Conservation (phyloP, 192 early-diverging fungal genomes). For the Rhizoclosmatium globosum region DNA sequence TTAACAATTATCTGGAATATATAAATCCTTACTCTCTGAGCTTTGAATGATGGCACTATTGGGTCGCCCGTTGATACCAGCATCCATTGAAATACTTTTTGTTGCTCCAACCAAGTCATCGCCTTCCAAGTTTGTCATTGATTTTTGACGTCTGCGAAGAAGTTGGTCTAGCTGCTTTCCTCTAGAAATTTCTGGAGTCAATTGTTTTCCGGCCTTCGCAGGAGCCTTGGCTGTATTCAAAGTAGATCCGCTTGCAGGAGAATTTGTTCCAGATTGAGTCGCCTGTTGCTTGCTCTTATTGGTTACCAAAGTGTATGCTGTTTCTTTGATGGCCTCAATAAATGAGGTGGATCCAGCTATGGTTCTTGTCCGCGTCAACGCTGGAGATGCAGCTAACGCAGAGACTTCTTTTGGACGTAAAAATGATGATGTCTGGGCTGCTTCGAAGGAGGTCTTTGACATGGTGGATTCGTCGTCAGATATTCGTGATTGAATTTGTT, state of each 20-base stretch:
- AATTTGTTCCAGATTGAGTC: background rate
- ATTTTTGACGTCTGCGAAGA: conserved; percentile 28
- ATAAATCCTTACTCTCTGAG: background rate
- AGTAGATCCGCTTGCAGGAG: background rate
- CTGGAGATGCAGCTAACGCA: background rate
- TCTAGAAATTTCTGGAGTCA: background rate
- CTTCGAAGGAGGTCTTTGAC: background rate
- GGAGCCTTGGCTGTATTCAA: background rate
- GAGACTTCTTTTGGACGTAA: background rate
- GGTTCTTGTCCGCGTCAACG: background rate
- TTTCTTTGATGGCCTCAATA: conserved; percentile 20
- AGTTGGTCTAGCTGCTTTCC: conserved; percentile 15
- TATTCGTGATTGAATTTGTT: background rate
- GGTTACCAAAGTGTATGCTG: conserved; percentile 18
- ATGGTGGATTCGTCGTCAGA: background rate
- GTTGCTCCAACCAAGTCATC: background rate
- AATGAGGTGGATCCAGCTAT: conserved; percentile 7
- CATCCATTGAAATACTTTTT: conserved; percentile 34
- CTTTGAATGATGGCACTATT: background rate
- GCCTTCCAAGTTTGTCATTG: conserved; percentile 22
- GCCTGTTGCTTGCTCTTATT: background rate
- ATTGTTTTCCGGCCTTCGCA: background rate
- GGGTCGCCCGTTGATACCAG: conserved; percentile 1
- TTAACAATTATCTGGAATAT: too few species aligned
- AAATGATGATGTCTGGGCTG: background rate